Conservation (phyloP, 2,329 filamentous ascomycete species). For the Pseudopithomyces chartarum region DNA sequence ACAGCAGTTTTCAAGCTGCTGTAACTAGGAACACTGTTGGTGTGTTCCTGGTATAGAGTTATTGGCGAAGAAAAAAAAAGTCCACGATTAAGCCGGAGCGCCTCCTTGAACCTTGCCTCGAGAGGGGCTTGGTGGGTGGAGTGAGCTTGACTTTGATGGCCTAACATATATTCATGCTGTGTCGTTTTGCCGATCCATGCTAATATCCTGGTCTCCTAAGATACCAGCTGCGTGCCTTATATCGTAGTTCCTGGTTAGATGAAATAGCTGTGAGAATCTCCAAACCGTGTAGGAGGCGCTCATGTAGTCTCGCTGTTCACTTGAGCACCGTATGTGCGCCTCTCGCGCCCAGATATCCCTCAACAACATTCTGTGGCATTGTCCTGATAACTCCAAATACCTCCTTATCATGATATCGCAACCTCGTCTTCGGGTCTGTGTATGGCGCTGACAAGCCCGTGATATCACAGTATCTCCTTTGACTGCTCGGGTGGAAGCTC, state of each 20-base stretch:
- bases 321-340: slow-evolving; percentile 94
- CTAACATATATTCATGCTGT: slow-evolving; percentile 62
- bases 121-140: slow-evolving; percentile 85
- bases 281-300: background rate
- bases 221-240: background rate
- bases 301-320: slow-evolving; percentile 52
- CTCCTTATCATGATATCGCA: slow-evolving; percentile 92
- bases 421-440: slow-evolving; percentile 89
- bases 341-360: slow-evolving; percentile 86
- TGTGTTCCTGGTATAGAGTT: slow-evolving; percentile 84
- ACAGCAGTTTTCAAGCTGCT: slow-evolving; percentile 56
- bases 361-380: slow-evolving; percentile 79
- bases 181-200: background rate
- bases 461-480: slow-evolving; percentile 92
- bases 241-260: background rate
- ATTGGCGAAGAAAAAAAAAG: slow-evolving; percentile 73
- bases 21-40: slow-evolving; percentile 64
- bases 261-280: background rate
- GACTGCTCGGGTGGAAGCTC: slow-evolving; percentile 75
- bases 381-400: slow-evolving; percentile 83
- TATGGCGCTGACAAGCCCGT: slow-evolving; percentile 92
- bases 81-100: slow-evolving; percentile 99
- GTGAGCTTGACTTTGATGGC: slow-evolving; percentile 95
- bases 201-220: background rate
- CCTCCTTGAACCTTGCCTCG: slow-evolving; percentile 80